phyloP scores from a whole-genome alignment of 768 basidiomycete genomes.

The Porphyrellus cyaneotinctus region DNA sequence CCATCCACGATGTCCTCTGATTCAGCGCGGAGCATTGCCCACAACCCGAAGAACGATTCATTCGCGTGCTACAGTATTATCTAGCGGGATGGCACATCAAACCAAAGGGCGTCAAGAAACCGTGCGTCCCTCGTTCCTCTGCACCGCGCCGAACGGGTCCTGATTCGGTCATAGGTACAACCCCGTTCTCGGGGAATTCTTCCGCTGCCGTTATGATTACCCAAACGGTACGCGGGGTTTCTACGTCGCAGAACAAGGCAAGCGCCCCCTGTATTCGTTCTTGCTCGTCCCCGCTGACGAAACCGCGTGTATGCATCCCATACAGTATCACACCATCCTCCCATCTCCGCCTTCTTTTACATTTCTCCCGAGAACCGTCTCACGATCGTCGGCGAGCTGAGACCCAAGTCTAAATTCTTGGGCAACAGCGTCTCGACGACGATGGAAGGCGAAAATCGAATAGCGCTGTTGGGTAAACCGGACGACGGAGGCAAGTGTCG shows the following conservation, averaged over 20 bases:
- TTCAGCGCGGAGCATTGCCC: constrained; percentile 72
- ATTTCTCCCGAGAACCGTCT: constrained; percentile 87
- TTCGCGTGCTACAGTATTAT: constrained; percentile 89
- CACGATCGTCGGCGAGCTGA: constrained; percentile 84
- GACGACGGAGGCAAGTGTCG: constrained; percentile 76
- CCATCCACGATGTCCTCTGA: neutral
- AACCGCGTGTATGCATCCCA: neutral
- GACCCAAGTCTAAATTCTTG: constrained; percentile 93
- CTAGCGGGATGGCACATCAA: constrained; percentile 99
- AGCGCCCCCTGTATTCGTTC: constrained; percentile 5
- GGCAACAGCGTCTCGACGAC: constrained; percentile 95
- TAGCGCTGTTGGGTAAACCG: constrained; percentile 75
- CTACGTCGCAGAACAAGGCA: constrained; percentile 95
- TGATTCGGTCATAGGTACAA: constrained; percentile 65
- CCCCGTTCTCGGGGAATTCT: constrained; percentile 96
- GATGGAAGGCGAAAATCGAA: constrained; percentile 95
- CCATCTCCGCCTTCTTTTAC: constrained; percentile 94
- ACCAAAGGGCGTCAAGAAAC: constrained; percentile 99
- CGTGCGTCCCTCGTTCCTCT: constrained; percentile 48
- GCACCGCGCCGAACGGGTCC: neutral
- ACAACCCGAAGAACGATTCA: constrained; percentile 86
- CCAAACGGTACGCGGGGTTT: constrained; percentile 88
- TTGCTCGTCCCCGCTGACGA: constrained; percentile 1
- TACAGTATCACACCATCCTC: constrained; percentile 93
- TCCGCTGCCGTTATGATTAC: constrained; percentile 94